Evolutionary conservation across 2,329 filamentous ascomycete genomes (phyloP), one percentile per base, ranked within the genome.

Genomic region (Sporothrix protearum): DNA sequence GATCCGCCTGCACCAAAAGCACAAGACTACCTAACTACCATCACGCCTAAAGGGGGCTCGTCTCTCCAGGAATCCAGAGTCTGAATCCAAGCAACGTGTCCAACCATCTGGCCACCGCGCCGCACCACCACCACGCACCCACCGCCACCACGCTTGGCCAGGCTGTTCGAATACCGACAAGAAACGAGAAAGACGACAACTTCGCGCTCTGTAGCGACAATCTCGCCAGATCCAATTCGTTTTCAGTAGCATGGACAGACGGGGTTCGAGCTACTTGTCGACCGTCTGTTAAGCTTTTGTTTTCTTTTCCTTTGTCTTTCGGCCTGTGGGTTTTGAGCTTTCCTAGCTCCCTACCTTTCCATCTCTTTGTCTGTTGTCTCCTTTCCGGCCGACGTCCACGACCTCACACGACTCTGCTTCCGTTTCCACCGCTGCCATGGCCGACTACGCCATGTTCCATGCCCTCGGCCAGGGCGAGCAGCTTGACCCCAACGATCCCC

Each of bases 381-480:
- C 55, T 30, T 49, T n/a, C 8, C 25, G 25, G 14, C 45, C 30
- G 30, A 55, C 57, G 19, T 42, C 19, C 10, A 22, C 53, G 12
- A 9, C 49, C 61, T 39, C 47, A 42, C 49, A 25, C 22, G 10
- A 10, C 49, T 33, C 22, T 25, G 57, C 45, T 51, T 45, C 19
- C 49, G 14, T 57, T 30, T 9, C 28, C 25, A 4, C 55, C 28
- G 25, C 68, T 61, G 71, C 57, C 36, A 80, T 80, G 79, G 74
- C 78, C 73, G 84, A 86, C 75, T 83, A 85, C 77, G 78, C 82
- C 75, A 83, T 83, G 80, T 87, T 85, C 77, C 83, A 86, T 76
- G 78, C 84, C 76, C 81, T 86, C 66, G 85, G 83, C 61, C 82
- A 85, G 76, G 83, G 82, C 76, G 83, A 83, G 71, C 81, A 82